Evolutionary conservation across 139 green algal species (phyloP).

Genomic region (Picocystis salinarum): DNA sequence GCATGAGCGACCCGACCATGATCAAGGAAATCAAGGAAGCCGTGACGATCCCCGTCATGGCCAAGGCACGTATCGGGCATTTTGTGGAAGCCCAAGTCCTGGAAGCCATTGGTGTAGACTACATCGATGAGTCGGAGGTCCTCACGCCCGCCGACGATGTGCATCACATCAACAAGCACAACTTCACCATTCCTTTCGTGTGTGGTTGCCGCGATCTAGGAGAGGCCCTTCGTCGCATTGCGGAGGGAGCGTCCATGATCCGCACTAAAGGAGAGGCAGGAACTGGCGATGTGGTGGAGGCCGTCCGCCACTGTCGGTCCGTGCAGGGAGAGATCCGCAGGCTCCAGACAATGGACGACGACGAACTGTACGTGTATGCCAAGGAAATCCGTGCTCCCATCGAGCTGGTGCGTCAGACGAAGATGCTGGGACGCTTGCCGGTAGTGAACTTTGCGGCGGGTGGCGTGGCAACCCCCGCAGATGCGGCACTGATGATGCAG

Average conservation of each 20-base stretch:
- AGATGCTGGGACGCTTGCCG: constrained; percentile 72
- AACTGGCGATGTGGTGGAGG: constrained; percentile 97
- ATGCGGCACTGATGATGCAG: constrained; percentile 94
- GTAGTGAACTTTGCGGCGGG: constrained; percentile 99
- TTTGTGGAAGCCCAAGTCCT: constrained; percentile 98
- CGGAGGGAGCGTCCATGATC: constrained; percentile 96
- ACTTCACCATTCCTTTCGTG: constrained; percentile 97
- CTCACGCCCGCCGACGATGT: constrained; percentile 94
- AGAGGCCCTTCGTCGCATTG: constrained; percentile 87
- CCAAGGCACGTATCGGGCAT: constrained; percentile 95
- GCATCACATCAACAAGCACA: constrained; percentile 99
- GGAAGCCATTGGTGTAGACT: constrained; percentile 86
- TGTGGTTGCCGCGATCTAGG: constrained; percentile 96
- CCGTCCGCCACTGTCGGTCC: constrained; percentile 79
- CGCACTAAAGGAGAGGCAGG: constrained; percentile 87
- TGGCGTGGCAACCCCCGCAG: constrained; percentile 91
- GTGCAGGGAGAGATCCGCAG: constrained; percentile 84
- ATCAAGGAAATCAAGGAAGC: constrained; percentile 89
- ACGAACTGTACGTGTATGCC: constrained; percentile 97
- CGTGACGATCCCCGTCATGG: constrained; percentile 99
- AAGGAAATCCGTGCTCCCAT: constrained; percentile 91
- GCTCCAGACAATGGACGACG: constrained; percentile 94
- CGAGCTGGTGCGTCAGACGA: constrained; percentile 81
- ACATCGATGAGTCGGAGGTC: constrained; percentile 98
- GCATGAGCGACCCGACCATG: constrained; percentile 90